Percentiles rank a stretch among this genome's conserved stretches.
These are phyloP conservation scores for Graphilbum fragrans DNA, from an alignment of 2,329 filamentous ascomycete species.

Conservation along the genomic window DNA sequence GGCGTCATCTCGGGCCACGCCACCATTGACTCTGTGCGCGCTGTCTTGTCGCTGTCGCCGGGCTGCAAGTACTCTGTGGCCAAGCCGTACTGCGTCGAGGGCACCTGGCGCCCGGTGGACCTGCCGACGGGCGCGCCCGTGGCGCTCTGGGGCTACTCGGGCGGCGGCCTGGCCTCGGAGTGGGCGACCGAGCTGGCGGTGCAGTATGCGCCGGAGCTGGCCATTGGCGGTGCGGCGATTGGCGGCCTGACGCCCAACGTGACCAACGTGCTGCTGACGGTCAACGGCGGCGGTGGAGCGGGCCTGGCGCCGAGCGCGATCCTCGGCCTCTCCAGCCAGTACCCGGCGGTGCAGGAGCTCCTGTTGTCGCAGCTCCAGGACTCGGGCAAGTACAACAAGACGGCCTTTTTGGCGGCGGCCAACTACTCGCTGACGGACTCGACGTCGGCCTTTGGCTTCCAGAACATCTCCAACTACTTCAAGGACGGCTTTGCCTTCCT, in stretches of 20 bases:
- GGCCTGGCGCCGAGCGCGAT: constrained; percentile 24
- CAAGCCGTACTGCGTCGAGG: background rate
- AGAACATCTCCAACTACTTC: constrained; percentile 29
- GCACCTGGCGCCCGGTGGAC: background rate
- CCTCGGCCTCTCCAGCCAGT: constrained; percentile 21
- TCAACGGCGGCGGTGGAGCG: constrained; percentile 18
- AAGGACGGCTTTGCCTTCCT: constrained; percentile 18
- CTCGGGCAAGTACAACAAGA: constrained; percentile 19
- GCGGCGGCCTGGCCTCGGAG: constrained; percentile 35
- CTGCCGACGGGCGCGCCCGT: constrained; percentile 20
- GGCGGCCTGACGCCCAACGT: constrained; percentile 32
- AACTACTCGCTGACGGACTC: constrained; percentile 16
- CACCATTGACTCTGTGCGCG: constrained; percentile 28
- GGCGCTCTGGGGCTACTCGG: constrained; percentile 41
- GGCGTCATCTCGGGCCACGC: constrained; percentile 29
- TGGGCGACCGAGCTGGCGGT: constrained; percentile 36
- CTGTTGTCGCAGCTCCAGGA: constrained; percentile 16
- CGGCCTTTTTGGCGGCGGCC: constrained; percentile 18
- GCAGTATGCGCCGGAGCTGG: constrained; percentile 34
- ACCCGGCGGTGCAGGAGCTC: constrained; percentile 16
- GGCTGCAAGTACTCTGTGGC: background rate
- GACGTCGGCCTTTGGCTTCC: constrained; percentile 16
- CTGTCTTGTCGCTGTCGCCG: constrained; percentile 17
- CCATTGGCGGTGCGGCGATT: constrained; percentile 29
- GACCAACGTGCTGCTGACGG: constrained; percentile 18